A percentile compares a stretch with the other conserved stretches of the same genome.
Conservation (phyloP, 768 basidiomycete genomes). For the Leccinum boreale region DNA sequence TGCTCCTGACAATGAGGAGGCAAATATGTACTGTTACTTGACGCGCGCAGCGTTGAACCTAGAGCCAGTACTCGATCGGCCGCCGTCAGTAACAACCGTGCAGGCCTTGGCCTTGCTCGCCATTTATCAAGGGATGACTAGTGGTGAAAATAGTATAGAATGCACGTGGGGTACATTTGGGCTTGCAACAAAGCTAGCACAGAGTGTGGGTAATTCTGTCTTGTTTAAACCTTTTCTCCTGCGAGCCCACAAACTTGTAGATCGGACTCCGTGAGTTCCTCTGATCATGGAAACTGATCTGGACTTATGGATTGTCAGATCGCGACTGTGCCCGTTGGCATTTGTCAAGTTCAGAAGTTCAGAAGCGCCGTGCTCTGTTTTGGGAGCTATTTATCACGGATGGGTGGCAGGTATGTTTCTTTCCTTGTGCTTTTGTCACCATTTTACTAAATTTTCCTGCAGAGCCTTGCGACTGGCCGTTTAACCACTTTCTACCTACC, state of each 20-base stretch:
- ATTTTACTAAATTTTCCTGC: neutral
- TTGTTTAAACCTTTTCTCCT: neutral
- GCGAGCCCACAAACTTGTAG: slow-evolving; percentile 31
- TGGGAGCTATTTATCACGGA: slow-evolving; percentile 77
- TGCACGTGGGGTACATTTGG: slow-evolving; percentile 67
- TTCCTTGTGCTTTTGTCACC: neutral
- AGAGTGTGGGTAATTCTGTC: slow-evolving; percentile 50
- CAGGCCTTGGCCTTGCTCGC: slow-evolving; percentile 66
- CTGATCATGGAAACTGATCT: neutral
- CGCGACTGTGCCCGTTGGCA: slow-evolving; percentile 74
- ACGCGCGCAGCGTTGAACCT: slow-evolving; percentile 63
- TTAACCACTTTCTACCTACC: slow-evolving; percentile 66
- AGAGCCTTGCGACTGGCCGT: slow-evolving; percentile 71
- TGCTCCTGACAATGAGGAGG: slow-evolving; percentile 49
- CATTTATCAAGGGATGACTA: slow-evolving; percentile 66
- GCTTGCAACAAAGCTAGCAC: slow-evolving; percentile 60
- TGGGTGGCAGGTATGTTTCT: slow-evolving; percentile 59
- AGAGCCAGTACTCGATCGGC: slow-evolving; percentile 66
- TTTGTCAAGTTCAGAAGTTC: slow-evolving; percentile 56
- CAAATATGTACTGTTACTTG: slow-evolving; percentile 55
- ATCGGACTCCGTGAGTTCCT: slow-evolving; percentile 61
- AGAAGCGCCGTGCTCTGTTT: slow-evolving; percentile 67
- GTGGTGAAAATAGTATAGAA: slow-evolving; percentile 68
- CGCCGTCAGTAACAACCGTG: slow-evolving; percentile 68
- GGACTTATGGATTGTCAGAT: slow-evolving; percentile 41